These are phyloP conservation scores for Hypoxylon rubiginosum DNA, from an alignment of 2,329 filamentous ascomycete species.

Conservation along the genomic window DNA sequence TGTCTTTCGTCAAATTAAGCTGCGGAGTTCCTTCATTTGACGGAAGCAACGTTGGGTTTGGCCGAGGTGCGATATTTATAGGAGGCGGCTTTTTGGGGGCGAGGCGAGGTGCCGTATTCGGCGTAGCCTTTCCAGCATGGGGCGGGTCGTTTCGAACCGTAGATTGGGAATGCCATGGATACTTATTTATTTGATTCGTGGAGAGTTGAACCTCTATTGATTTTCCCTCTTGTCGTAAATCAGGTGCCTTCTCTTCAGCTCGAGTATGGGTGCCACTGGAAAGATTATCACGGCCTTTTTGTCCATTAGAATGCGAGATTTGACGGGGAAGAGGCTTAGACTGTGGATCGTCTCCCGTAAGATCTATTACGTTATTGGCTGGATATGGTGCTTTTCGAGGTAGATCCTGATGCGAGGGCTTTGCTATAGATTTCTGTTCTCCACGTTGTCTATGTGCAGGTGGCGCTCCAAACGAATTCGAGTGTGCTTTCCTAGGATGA, in stretches of 20 bases:
- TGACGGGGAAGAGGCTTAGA: constrained; percentile 10
- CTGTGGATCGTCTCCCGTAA: constrained; percentile 41
- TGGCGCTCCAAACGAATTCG: constrained; percentile 18
- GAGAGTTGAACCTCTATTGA: constrained; percentile 21
- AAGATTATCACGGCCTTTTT: background rate
- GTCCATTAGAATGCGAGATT: constrained; percentile 5
- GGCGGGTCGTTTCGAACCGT: constrained; percentile 2
- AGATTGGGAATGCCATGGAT: background rate
- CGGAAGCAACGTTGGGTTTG: constrained; percentile 1
- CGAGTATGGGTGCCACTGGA: background rate
- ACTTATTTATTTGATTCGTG: background rate
- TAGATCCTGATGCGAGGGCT: constrained; percentile 4
- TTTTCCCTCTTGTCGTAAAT: background rate
- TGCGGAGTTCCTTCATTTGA: background rate
- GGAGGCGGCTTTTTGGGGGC: constrained; percentile 2
- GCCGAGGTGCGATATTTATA: constrained; percentile 16
- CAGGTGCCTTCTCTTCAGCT: background rate
- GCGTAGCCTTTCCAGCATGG: constrained; percentile 1
- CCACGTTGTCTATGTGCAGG: constrained; percentile 27
- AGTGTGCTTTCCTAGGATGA: constrained; percentile 41
- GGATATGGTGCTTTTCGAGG: constrained; percentile 12
- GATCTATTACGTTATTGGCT: constrained; percentile 39
- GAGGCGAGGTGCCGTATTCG: background rate
- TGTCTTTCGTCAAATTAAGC: constrained; percentile 1
- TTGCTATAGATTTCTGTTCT: constrained; percentile 9